Conservation (phyloP, 2,329 filamentous ascomycete species). For the Diaporthe sp. region DNA sequence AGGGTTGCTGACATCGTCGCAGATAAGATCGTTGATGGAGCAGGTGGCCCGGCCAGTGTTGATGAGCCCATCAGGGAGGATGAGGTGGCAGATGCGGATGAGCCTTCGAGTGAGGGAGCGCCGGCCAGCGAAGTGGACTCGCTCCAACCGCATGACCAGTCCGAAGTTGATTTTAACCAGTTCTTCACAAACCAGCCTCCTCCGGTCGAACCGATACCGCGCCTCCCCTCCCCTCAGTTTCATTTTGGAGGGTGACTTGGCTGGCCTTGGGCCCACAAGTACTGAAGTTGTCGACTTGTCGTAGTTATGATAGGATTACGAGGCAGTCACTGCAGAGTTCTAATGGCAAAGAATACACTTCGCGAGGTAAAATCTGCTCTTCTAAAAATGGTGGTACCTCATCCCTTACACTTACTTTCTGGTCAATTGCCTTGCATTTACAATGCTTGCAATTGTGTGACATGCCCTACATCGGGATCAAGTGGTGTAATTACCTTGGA, state of each 20-base stretch:
- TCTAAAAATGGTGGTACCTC: background rate
- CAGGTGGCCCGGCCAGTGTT: background rate
- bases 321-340: background rate
- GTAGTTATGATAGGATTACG: background rate
- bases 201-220: background rate
- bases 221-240: background rate
- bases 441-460: too few species aligned
- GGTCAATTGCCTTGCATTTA: background rate
- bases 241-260: background rate
- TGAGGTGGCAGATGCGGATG: background rate
- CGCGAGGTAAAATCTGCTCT: background rate
- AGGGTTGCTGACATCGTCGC: background rate
- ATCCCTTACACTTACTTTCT: too few species aligned
- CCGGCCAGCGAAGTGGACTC: background rate
- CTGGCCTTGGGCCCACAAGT: background rate
- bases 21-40: background rate
- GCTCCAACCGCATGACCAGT: background rate
- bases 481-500: background rate
- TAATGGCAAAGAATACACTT: background rate
- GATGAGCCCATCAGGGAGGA: background rate
- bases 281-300: background rate
- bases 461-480: background rate
- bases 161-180: background rate
- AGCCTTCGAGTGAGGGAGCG: background rate
- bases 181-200: background rate